These are phyloP conservation scores for Coccomyxa sp. DNA, from an alignment of 139 green algal genomes.

Conservation along the genomic window DNA sequence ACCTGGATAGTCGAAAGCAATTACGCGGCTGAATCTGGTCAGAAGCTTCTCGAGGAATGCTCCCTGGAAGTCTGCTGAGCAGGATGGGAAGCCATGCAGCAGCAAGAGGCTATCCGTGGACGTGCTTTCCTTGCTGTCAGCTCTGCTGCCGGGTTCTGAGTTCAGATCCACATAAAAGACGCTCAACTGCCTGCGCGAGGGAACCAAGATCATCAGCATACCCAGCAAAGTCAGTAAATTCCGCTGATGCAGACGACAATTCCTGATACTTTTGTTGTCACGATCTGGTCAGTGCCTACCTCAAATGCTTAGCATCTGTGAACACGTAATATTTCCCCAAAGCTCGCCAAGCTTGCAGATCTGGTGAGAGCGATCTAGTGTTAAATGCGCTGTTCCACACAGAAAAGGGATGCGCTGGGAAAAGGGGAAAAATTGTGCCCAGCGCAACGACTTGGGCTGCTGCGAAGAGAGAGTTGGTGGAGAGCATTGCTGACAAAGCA, in stretches of 20 bases:
- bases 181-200: neutral
- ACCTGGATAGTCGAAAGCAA: constrained; percentile 2
- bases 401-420: neutral
- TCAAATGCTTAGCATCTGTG: neutral
- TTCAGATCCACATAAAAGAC: constrained; percentile 9
- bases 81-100: constrained; percentile 10
- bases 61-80: constrained; percentile 4
- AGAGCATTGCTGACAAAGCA: too few relatives aligned
- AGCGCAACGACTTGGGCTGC: neutral
- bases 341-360: constrained; percentile 5
- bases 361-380: neutral
- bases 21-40: neutral
- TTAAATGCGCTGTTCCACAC: neutral
- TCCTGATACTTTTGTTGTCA: too few relatives aligned
- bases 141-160: neutral
- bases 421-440: neutral
- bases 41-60: neutral
- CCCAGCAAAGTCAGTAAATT: neutral
- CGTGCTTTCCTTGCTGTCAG: neutral
- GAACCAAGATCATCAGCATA: neutral
- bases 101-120: neutral
- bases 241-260: too few relatives aligned
- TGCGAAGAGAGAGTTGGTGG: neutral
- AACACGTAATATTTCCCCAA: constrained; percentile 1
- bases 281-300: neutral